A percentile compares a stretch with the other conserved stretches of the same genome.
Evolutionary conservation across 192 early-diverging fungal species (phyloP).

Genomic region (Thoreauomyces humboldtii): DNA sequence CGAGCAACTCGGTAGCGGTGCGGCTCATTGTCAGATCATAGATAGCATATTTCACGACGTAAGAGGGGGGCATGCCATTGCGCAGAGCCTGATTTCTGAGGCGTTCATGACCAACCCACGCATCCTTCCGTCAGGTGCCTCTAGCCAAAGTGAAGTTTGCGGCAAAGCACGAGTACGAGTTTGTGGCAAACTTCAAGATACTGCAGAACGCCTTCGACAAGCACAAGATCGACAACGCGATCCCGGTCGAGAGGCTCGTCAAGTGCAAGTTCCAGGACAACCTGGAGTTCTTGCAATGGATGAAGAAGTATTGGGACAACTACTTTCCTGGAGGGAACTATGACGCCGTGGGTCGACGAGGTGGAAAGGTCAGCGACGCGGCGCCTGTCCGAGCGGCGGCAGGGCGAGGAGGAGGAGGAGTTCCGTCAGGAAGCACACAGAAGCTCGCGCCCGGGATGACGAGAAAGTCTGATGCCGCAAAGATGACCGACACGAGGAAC

Average conservation of each 20-base stretch:
- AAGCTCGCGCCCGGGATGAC: not conserved
- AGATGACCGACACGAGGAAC: too few species aligned
- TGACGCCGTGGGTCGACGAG: constrained; percentile 74
- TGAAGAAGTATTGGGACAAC: constrained; percentile 86
- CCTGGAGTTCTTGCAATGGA: constrained; percentile 96
- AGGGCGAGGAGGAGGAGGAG: too few species aligned
- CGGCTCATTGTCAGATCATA: constrained; percentile 74
- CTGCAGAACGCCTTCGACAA: constrained; percentile 84
- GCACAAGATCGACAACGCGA: constrained; percentile 89
- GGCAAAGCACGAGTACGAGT: constrained; percentile 96
- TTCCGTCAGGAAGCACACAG: constrained; percentile 11
- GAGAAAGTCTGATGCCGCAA: not conserved
- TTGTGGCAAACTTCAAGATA: constrained; percentile 91
- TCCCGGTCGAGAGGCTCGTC: constrained; percentile 85
- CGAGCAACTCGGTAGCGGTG: constrained; percentile 91
- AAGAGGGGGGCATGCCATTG: too few species aligned
- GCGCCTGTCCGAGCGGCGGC: not conserved
- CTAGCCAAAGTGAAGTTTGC: constrained; percentile 90
- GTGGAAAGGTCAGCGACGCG: constrained; percentile 20
- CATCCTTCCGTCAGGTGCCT: constrained; percentile 67
- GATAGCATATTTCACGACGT: constrained; percentile 67
- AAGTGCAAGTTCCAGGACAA: constrained; percentile 99
- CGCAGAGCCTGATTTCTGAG: too few species aligned
- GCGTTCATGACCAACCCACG: too few species aligned
- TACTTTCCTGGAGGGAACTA: constrained; percentile 82